phyloP scores from a whole-genome alignment of 176 grass and related monocot genomes.

The bread wheat (Triticum aestivum) region IWGSC_CS_RefSeq_v2.1 NC_057811.1:144683291-144683790 shows the following conservation, averaged over 20 bases:
- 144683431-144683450: constrained; percentile 95
- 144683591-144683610: constrained; percentile 95
- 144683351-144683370: constrained; percentile 94
- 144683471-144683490: neutral
- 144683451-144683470: constrained; percentile 59
- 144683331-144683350: constrained; percentile 98
- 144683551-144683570: constrained; percentile 38
- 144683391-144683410: constrained; percentile 92
- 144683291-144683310: constrained; percentile 98
- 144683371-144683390: constrained; percentile 96
- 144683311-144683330: constrained; percentile 99
- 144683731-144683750: constrained; percentile 98
- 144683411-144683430: constrained; percentile 98
- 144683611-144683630: constrained; percentile 95
- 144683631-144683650: constrained; percentile 99
- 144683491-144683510: neutral
- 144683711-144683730: constrained; percentile 61
- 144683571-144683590: constrained; percentile 97
- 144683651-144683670: constrained; percentile 64
- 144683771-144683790: constrained; percentile 98
- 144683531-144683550: constrained; percentile 4
- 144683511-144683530: neutral
- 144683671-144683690: constrained; percentile 2
- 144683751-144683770: constrained; percentile 99
- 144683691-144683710: neutral